Evolutionary conservation across 768 basidiomycete genomes (phyloP).

Genomic region (Hebeloma cylindrosporum): DNA sequence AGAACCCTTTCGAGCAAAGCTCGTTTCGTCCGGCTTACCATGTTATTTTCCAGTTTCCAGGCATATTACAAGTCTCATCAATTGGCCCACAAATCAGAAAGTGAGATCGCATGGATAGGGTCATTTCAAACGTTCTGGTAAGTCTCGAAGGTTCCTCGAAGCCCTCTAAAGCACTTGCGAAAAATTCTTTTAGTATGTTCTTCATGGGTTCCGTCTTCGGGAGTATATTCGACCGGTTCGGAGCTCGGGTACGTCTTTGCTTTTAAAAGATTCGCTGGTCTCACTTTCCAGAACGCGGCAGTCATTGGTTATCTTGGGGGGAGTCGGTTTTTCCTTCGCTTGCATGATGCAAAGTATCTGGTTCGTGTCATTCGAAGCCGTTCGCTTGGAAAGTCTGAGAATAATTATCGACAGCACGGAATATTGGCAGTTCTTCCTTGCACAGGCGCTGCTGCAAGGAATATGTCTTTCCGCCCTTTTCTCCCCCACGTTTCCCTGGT

Average conservation of each 20-base stretch:
- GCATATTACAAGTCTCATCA: slow-evolving; percentile 23
- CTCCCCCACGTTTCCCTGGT: slow-evolving; percentile 15
- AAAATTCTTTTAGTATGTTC: slow-evolving; percentile 11
- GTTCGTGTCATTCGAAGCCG: no score
- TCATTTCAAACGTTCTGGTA: slow-evolving; percentile 23
- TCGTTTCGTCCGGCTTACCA: no score
- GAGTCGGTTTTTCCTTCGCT: no score
- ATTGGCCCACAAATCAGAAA: slow-evolving; percentile 18
- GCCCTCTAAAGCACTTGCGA: slow-evolving; percentile 1
- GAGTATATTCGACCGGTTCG: slow-evolving; percentile 18
- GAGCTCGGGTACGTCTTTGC: slow-evolving; percentile 13
- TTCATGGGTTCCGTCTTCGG: slow-evolving; percentile 19
- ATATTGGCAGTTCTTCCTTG: slow-evolving; percentile 60
- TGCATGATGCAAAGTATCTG: no score
- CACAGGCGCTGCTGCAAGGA: slow-evolving; percentile 52
- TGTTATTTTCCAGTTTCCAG: slow-evolving; percentile 17
- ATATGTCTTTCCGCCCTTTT: slow-evolving; percentile 30
- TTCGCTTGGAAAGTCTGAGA: neutral
- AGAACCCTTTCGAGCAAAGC: no score
- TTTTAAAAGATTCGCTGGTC: no score
- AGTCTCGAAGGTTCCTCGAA: neutral
- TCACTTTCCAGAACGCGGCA: no score
- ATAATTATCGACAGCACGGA: slow-evolving; percentile 14
- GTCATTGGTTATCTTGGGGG: no score
- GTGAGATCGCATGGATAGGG: slow-evolving; percentile 27